Evolutionary conservation across 805 yeast species (phyloP).

Genomic region (Saccharomyces jurei): DNA sequence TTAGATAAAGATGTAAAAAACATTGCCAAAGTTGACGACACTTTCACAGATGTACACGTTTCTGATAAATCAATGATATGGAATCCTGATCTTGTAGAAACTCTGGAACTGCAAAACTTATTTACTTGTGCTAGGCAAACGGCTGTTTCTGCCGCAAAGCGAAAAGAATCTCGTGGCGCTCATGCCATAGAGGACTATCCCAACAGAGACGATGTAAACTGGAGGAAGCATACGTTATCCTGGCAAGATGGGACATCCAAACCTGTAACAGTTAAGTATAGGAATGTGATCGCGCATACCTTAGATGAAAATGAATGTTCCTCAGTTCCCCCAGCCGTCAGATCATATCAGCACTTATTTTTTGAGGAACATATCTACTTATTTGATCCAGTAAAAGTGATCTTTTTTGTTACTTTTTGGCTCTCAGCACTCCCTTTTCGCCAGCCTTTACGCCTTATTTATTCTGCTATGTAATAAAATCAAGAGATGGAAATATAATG

Average conservation of each 20-base stretch:
- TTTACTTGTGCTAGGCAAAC: constrained; percentile 96
- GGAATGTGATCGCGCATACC: constrained; percentile 75
- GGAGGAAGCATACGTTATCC: constrained; percentile 97
- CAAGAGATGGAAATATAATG: not conserved
- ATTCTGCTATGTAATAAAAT: not conserved
- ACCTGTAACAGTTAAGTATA: constrained; percentile 67
- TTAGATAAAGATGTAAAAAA: constrained; percentile 84
- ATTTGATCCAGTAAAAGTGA: not conserved
- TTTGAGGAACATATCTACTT: not conserved
- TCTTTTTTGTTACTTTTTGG: constrained; percentile 26
- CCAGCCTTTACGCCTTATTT: not conserved
- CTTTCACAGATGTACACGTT: constrained; percentile 70
- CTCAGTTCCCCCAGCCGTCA: constrained; percentile 92
- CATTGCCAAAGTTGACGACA: constrained; percentile 65
- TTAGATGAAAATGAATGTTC: constrained; percentile 89
- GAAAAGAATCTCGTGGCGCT: constrained; percentile 98
- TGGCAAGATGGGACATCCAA: constrained; percentile 76
- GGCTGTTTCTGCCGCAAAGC: constrained; percentile 86
- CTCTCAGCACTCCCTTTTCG: constrained; percentile 85
- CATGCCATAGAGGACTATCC: constrained; percentile 98
- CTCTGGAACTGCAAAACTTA: constrained; percentile 91
- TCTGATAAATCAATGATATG: constrained; percentile 97
- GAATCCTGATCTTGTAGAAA: constrained; percentile 95
- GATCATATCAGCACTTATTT: constrained; percentile 61
- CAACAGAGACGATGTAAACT: constrained; percentile 87